phyloP scores from a whole-genome alignment of 2,329 filamentous ascomycete genomes.

The Fusarium sp. region DNA sequence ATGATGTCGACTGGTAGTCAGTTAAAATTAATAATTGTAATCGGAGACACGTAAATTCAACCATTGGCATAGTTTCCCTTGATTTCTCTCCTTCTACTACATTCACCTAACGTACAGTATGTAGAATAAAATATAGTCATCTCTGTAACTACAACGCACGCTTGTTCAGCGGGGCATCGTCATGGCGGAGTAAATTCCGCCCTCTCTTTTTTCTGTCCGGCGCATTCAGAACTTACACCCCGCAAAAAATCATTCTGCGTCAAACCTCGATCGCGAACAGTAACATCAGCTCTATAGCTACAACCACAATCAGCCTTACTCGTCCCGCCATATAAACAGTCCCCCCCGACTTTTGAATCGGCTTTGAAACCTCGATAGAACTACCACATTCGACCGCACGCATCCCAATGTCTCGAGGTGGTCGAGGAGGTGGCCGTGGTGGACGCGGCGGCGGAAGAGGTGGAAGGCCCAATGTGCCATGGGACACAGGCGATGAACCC shows the following conservation, averaged over 20 bases:
- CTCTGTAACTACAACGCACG: neutral
- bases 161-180: constrained; percentile 27
- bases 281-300: neutral
- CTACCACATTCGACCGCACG: neutral
- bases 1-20: neutral
- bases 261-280: constrained; percentile 28
- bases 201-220: constrained; percentile 13
- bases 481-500: constrained; percentile 66
- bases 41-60: neutral
- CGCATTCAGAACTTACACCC: constrained; percentile 35
- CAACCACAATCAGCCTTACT: neutral
- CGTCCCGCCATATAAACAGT: neutral
- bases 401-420: constrained; percentile 63
- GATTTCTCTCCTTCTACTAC: neutral
- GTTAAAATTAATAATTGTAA: neutral
- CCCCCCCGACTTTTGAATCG: neutral
- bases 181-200: constrained; percentile 40
- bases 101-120: neutral
- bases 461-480: constrained; percentile 62
- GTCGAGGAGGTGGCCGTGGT: constrained; percentile 65
- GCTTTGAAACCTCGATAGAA: neutral
- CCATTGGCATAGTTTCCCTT: neutral
- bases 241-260: constrained; percentile 42
- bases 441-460: constrained; percentile 62
- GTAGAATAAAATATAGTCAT: neutral